Evolutionary conservation across 148 eudicot species (phyloP).

Genomic region (Rhododendron kiyosumense): DNA sequence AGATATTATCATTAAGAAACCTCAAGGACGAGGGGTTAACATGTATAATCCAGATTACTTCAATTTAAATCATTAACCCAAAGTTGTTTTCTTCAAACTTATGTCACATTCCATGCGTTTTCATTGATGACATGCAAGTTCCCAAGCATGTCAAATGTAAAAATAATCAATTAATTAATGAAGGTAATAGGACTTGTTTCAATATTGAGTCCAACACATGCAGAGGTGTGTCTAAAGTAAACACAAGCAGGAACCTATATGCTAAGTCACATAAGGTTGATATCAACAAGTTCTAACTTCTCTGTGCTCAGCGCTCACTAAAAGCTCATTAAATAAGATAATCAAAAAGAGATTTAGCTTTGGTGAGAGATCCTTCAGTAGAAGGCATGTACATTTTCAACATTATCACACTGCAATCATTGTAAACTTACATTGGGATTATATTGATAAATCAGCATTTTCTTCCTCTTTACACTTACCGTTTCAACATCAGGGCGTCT

Average conservation of each 20-base stretch:
- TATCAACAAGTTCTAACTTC: neutral
- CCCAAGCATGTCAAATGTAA: neutral
- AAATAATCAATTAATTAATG: neutral
- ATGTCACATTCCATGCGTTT: too few species aligned
- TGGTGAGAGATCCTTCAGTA: neutral
- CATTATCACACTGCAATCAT: neutral
- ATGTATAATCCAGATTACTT: neutral
- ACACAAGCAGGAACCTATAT: neutral
- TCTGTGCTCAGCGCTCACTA: neutral
- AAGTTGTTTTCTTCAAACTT: neutral
- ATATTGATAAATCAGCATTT: neutral
- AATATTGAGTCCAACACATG: neutral
- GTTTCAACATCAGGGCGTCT: slow-evolving; percentile 92
- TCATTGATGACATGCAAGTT: neutral
- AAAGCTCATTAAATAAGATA: neutral
- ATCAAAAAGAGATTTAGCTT: neutral
- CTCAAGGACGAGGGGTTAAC: neutral
- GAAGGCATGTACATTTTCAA: neutral
- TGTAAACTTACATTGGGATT: neutral
- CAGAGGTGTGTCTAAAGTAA: neutral
- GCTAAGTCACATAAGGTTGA: neutral
- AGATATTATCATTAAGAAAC: neutral
- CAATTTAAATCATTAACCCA: neutral
- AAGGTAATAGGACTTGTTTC: neutral
- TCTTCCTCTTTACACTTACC: slow-evolving; percentile 51